Evolutionary conservation across 768 basidiomycete species (phyloP).

Genomic region (Agrocybe praecox): DNA sequence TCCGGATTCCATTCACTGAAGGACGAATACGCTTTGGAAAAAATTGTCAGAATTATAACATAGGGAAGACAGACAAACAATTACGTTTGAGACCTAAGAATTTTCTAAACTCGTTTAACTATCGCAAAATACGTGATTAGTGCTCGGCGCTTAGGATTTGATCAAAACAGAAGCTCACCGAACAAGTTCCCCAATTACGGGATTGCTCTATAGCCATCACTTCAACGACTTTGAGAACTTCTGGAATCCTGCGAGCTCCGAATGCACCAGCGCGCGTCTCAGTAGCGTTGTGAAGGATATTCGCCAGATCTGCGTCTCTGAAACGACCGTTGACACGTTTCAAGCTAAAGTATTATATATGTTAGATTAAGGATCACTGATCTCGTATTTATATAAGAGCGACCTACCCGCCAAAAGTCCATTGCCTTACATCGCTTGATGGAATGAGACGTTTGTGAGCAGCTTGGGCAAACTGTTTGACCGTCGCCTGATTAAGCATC

Average conservation of each 20-base stretch:
- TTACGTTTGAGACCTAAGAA: constrained; percentile 73
- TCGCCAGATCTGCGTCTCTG: constrained; percentile 62
- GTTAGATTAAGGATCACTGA: neutral
- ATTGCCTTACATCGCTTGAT: constrained; percentile 39
- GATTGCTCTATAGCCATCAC: constrained; percentile 69
- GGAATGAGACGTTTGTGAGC: constrained; percentile 29
- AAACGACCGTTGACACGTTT: constrained; percentile 59
- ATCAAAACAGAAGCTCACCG: constrained; percentile 41
- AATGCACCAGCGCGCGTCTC: constrained; percentile 62
- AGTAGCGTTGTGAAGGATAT: constrained; percentile 64
- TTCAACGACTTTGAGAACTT: constrained; percentile 66
- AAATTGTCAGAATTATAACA: neutral
- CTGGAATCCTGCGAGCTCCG: constrained; percentile 69
- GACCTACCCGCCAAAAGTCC: constrained; percentile 58
- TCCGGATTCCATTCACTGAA: constrained; percentile 80
- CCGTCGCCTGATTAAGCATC: constrained; percentile 27
- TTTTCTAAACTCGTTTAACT: constrained; percentile 73
- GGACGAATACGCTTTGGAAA: constrained; percentile 50
- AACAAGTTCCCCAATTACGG: constrained; percentile 72
- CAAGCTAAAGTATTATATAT: constrained; percentile 33
- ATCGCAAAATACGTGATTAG: constrained; percentile 4
- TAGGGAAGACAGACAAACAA: constrained; percentile 12
- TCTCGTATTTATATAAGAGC: neutral
- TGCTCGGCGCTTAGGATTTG: neutral
- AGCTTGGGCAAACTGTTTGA: constrained; percentile 38